A percentile compares a stretch with the other conserved stretches of the same genome.
These are phyloP conservation scores for Moricandia moricandioides DNA, from an alignment of 345 rosid species.

Conservation along the genomic window DNA sequence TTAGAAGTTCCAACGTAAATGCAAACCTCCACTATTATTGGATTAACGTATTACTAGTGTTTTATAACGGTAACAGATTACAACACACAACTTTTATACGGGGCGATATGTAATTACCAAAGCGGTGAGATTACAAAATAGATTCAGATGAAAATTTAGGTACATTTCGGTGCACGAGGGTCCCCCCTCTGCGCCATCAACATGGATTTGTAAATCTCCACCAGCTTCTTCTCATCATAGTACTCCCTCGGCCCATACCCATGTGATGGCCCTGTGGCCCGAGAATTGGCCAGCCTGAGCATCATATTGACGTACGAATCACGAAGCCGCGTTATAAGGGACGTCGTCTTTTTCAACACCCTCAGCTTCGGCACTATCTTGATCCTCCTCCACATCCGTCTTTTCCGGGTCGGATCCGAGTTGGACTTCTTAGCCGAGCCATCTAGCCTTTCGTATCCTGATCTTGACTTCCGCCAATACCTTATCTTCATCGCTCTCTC, in stretches of 20 bases:
- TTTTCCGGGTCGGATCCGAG: slow-evolving; percentile 28
- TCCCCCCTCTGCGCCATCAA: slow-evolving; percentile 48
- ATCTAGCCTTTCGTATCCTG: slow-evolving; percentile 49
- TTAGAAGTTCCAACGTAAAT: not conserved
- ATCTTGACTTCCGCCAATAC: slow-evolving; percentile 42
- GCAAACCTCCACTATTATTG: not conserved
- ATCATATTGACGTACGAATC: slow-evolving; percentile 77
- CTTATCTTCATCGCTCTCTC: slow-evolving; percentile 28
- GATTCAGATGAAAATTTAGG: slow-evolving; percentile 28
- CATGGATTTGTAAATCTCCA: slow-evolving; percentile 67
- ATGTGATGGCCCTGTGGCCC: slow-evolving; percentile 28
- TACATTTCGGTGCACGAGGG: slow-evolving; percentile 42
- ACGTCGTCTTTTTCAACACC: slow-evolving; percentile 30
- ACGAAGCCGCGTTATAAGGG: slow-evolving; percentile 60
- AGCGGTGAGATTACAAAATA: slow-evolving; percentile 2
- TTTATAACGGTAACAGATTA: not conserved
- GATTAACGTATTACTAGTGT: not conserved
- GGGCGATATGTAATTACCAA: not conserved
- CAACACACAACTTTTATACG: not conserved
- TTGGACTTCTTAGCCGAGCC: slow-evolving; percentile 22
- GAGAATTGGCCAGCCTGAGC: slow-evolving; percentile 51
- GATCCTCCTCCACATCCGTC: slow-evolving; percentile 45
- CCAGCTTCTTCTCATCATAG: slow-evolving; percentile 51
- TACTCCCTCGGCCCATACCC: slow-evolving; percentile 44
- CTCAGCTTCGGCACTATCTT: slow-evolving; percentile 51